A percentile compares a stretch with the other conserved stretches of the same genome.
Conservation (phyloP, 345 rosid species). For the Syzygium jambos region DNA sequence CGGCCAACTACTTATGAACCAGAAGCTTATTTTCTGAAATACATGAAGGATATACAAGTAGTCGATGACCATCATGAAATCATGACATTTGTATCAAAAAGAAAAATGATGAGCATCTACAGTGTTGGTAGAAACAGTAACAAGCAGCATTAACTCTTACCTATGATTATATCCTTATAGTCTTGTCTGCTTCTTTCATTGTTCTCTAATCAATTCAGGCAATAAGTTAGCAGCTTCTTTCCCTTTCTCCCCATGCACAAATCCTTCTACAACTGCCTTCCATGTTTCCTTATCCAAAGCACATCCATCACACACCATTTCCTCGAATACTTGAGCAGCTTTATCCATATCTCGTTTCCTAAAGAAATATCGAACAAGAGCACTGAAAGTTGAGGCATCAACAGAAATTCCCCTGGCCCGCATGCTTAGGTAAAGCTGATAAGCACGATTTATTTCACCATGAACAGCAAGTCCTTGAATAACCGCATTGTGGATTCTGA, state of each 20-base stretch:
- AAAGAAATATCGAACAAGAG: conserved; percentile 43
- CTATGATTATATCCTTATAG: neutral
- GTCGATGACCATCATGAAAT: neutral
- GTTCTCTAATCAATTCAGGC: neutral
- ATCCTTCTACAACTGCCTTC: conserved; percentile 32
- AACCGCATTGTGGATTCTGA: conserved; percentile 50
- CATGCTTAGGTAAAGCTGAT: conserved; percentile 54
- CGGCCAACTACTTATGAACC: neutral
- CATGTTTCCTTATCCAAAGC: conserved; percentile 46
- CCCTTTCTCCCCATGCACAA: conserved; percentile 22
- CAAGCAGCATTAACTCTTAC: neutral
- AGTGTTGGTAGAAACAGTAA: neutral
- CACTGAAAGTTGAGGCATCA: conserved; percentile 27
- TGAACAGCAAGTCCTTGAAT: conserved; percentile 48
- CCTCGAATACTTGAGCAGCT: conserved; percentile 50
- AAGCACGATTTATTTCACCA: conserved; percentile 38
- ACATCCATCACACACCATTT: conserved; percentile 66
- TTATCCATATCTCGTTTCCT: conserved; percentile 53
- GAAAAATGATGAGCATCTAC: neutral
- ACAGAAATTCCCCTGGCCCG: conserved; percentile 57
- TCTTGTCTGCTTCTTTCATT: neutral
- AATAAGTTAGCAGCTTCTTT: neutral
- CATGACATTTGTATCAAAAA: neutral
- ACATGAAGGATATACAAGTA: neutral
- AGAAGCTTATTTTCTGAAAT: neutral